Evolutionary conservation across 192 early-diverging fungal genomes (phyloP).

Genomic region (Backusella macrospora): DNA sequence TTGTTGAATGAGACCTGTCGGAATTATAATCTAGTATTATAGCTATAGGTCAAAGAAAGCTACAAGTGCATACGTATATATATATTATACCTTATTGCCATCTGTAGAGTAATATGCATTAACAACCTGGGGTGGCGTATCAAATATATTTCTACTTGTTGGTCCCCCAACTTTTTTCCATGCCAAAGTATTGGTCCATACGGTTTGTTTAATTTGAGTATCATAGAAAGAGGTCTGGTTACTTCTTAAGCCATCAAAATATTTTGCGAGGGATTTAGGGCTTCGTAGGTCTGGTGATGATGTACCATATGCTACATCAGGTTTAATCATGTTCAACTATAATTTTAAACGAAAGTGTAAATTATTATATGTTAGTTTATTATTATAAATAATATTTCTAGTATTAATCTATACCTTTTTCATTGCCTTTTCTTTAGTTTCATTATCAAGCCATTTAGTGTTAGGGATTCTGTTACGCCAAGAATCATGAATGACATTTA

Average conservation of each 20-base stretch:
- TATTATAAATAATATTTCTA: background rate
- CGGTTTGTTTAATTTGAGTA: constrained; percentile 52
- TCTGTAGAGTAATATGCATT: background rate
- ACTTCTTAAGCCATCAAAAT: constrained; percentile 48
- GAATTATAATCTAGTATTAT: constrained; percentile 38
- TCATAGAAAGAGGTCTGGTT: constrained; percentile 58
- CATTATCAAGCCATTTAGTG: constrained; percentile 48
- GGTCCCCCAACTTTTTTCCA: constrained; percentile 37
- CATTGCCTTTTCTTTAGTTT: constrained; percentile 41
- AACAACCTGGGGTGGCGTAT: constrained; percentile 47
- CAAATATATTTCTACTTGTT: constrained; percentile 51
- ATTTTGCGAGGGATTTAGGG: constrained; percentile 51
- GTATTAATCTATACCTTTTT: constrained; percentile 27
- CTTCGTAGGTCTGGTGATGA: constrained; percentile 56
- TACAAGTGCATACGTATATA: background rate
- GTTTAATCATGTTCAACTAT: background rate
- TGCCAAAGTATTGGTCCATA: constrained; percentile 37
- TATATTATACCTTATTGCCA: background rate
- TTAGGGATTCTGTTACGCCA: constrained; percentile 36
- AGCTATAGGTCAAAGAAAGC: background rate
- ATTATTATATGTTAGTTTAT: background rate
- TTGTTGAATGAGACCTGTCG: constrained; percentile 50
- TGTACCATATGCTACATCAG: constrained; percentile 66
- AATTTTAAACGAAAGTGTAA: background rate
- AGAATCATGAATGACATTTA: constrained; percentile 38